phyloP scores from a whole-genome alignment of 768 basidiomycete species.

The Agrocybe praecox region DNA sequence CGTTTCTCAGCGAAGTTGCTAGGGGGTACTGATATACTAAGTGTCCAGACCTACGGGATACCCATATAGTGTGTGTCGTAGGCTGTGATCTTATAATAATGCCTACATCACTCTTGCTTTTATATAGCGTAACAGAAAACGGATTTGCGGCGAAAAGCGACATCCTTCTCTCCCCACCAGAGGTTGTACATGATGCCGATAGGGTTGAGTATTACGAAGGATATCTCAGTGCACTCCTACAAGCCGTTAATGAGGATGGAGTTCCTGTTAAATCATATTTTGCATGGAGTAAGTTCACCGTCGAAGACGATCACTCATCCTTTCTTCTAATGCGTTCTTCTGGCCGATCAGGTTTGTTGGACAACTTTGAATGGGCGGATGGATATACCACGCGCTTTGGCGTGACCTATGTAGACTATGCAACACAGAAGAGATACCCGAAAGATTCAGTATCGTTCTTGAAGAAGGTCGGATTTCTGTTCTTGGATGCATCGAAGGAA shows the following conservation, averaged over 20 bases:
- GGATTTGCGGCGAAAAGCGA: slow-evolving; percentile 70
- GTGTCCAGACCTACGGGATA: slow-evolving; percentile 34
- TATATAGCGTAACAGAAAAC: slow-evolving; percentile 64
- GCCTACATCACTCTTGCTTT: neutral
- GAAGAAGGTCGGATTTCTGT: slow-evolving; percentile 26
- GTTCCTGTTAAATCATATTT: slow-evolving; percentile 64
- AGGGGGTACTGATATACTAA: neutral
- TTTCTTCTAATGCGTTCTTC: neutral
- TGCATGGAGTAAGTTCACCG: slow-evolving; percentile 57
- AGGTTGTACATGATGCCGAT: slow-evolving; percentile 57
- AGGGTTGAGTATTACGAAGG: slow-evolving; percentile 66
- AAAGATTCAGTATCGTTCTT: slow-evolving; percentile 63
- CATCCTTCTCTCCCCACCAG: slow-evolving; percentile 38
- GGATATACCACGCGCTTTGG: slow-evolving; percentile 70
- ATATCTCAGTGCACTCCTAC: slow-evolving; percentile 51
- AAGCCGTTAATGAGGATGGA: slow-evolving; percentile 56
- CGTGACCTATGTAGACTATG: slow-evolving; percentile 69
- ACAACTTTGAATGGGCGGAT: slow-evolving; percentile 78
- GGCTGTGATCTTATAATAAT: neutral
- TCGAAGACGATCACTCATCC: neutral
- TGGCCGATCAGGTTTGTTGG: slow-evolving; percentile 49
- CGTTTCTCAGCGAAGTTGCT: neutral
- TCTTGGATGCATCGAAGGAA: neutral
- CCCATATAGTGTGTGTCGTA: slow-evolving; percentile 55
- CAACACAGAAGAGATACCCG: slow-evolving; percentile 62